These are phyloP conservation scores for Dendrobium nobile DNA, from an alignment of 106 monocot genomes.

Conservation along the genomic window DNA sequence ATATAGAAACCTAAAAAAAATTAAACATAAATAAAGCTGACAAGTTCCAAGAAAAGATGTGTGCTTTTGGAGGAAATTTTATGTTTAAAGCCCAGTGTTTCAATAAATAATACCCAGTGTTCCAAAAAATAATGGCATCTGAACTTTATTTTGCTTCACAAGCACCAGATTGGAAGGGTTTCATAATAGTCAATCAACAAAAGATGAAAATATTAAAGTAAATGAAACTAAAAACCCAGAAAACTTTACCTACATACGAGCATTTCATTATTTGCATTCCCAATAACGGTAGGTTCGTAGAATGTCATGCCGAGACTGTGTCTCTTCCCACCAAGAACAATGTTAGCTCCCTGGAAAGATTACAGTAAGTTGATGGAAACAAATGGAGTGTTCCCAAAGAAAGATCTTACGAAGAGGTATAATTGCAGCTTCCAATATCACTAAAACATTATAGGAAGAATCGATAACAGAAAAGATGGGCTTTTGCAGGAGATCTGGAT, in stretches of 20 bases:
- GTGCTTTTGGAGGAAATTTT: too few species aligned
- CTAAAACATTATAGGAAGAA: background rate
- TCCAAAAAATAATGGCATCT: background rate
- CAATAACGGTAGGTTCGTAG: conserved; percentile 69
- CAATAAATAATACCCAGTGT: too few species aligned
- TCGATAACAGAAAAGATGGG: background rate
- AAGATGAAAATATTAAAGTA: background rate
- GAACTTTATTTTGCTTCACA: background rate
- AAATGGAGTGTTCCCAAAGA: background rate
- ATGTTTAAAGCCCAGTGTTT: too few species aligned
- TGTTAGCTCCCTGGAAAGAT: conserved; percentile 46
- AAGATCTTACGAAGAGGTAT: background rate
- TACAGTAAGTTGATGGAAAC: background rate
- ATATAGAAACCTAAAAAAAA: too few species aligned
- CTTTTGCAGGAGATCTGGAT: background rate
- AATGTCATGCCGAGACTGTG: conserved; percentile 73
- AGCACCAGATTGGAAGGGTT: background rate
- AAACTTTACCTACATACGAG: conserved; percentile 40
- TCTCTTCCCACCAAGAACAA: conserved; percentile 56
- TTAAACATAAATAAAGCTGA: too few species aligned
- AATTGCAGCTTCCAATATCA: background rate
- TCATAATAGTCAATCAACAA: background rate
- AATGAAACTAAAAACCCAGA: background rate
- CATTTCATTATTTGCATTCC: conserved; percentile 65
- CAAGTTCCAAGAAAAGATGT: too few species aligned